Evolutionary conservation across 2,329 filamentous ascomycete species (phyloP).

Genomic region (Epichloe sibirici): DNA sequence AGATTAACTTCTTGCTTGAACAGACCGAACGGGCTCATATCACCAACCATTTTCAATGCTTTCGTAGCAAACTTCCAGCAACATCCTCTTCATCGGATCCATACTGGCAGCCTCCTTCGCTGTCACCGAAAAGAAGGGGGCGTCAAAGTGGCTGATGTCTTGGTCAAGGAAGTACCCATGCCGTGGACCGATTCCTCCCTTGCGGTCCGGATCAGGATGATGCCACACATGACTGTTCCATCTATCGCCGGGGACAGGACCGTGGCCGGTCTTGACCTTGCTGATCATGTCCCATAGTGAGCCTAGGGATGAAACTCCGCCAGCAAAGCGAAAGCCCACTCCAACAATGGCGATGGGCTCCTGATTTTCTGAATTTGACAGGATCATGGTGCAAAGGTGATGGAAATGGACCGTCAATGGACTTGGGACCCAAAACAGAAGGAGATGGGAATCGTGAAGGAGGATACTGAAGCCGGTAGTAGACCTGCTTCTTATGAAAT

Average conservation of each 20-base stretch:
- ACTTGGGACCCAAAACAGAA: no score
- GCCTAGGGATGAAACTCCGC: slow-evolving; percentile 19
- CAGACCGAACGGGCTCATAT: no score
- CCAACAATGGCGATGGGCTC: slow-evolving; percentile 28
- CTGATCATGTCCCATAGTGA: slow-evolving; percentile 23
- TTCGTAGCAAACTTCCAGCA: slow-evolving; percentile 16
- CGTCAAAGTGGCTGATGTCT: slow-evolving; percentile 34
- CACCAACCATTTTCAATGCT: slow-evolving; percentile 7
- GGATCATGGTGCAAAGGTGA: no score
- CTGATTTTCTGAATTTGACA: no score
- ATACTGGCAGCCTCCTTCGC: slow-evolving; percentile 13
- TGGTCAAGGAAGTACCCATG: slow-evolving; percentile 19
- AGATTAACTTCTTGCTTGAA: no score
- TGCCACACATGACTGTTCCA: slow-evolving; percentile 15
- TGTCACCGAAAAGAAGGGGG: slow-evolving; percentile 21
- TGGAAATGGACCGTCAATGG: no score
- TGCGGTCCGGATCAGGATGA: slow-evolving; percentile 20
- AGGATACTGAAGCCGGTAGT: no score
- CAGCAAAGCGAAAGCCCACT: slow-evolving; percentile 25
- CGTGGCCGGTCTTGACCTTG: slow-evolving; percentile 21
- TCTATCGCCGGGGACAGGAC: slow-evolving; percentile 12
- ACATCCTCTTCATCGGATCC: slow-evolving; percentile 18
- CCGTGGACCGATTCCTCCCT: neutral
- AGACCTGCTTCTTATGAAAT: no score
- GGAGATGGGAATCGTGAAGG: no score